Conservation (phyloP, 352 stramenopile species). For the Phytophthora parvispora region DNA sequence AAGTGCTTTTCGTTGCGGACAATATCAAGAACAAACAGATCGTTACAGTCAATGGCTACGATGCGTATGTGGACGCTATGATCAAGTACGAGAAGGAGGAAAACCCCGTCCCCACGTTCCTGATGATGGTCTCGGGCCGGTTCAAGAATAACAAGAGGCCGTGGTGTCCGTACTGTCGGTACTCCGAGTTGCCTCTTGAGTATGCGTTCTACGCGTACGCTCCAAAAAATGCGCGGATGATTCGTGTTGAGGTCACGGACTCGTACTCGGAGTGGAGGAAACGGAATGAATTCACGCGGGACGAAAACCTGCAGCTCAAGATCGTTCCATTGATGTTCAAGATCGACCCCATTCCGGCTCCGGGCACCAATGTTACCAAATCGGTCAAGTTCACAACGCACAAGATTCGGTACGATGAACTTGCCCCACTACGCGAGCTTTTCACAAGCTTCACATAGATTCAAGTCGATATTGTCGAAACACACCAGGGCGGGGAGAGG, state of each 20-base stretch:
- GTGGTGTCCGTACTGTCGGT: constrained; percentile 88
- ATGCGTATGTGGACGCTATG: constrained; percentile 44
- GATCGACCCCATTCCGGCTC: constrained; percentile 25
- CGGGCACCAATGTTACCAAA: constrained; percentile 22
- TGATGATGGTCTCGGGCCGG: constrained; percentile 79
- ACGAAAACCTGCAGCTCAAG: constrained; percentile 59
- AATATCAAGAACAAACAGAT: constrained; percentile 44
- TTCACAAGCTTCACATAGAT: constrained; percentile 44
- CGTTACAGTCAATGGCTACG: constrained; percentile 41
- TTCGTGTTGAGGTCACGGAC: constrained; percentile 73
- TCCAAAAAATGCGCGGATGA: constrained; percentile 56
- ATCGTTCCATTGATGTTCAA: constrained; percentile 67
- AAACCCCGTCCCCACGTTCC: constrained; percentile 51
- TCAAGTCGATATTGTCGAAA: constrained; percentile 8
- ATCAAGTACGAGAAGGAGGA: constrained; percentile 42
- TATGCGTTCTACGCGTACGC: constrained; percentile 82
- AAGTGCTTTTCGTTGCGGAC: constrained; percentile 31
- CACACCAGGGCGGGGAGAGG: neutral
- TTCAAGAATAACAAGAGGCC: constrained; percentile 75
- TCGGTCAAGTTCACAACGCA: constrained; percentile 51
- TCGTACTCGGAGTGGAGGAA: constrained; percentile 76
- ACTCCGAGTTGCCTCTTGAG: constrained; percentile 76
- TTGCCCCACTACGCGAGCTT: constrained; percentile 50
- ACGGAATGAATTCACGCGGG: constrained; percentile 64
- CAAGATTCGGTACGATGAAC: constrained; percentile 61